Evolutionary conservation across 2,329 filamentous ascomycete genomes (phyloP).

Genomic region (Cladosporium cucumerinum): DNA sequence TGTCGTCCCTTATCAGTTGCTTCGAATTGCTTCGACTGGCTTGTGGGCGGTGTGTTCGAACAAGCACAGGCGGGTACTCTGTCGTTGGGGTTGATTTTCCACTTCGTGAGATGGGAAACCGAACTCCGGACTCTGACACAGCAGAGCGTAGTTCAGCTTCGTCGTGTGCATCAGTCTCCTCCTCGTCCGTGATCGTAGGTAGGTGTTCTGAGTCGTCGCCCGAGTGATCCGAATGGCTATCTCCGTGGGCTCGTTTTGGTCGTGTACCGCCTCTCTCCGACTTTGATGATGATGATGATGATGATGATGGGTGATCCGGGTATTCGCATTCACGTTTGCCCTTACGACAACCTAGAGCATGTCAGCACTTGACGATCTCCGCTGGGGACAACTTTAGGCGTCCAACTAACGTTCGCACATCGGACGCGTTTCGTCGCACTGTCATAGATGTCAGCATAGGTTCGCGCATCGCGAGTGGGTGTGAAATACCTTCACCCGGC

Average conservation of each 20-base stretch:
- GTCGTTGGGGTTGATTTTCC: constrained; percentile 52
- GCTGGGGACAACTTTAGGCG: not conserved
- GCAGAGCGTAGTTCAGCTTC: constrained; percentile 26
- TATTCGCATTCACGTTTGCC: constrained; percentile 88
- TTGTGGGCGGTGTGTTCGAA: constrained; percentile 19
- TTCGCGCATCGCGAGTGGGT: not conserved
- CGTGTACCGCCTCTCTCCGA: constrained; percentile 47
- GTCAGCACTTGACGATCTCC: constrained; percentile 16
- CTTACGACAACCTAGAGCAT: constrained; percentile 72
- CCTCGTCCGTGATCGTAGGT: constrained; percentile 44
- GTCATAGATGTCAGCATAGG: constrained; percentile 21
- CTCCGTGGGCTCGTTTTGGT: constrained; percentile 42
- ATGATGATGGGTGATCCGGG: constrained; percentile 64
- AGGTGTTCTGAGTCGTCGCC: constrained; percentile 49
- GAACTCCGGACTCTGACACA: constrained; percentile 20
- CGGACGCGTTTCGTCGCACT: constrained; percentile 90
- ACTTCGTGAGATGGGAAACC: constrained; percentile 31
- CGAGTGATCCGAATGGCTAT: constrained; percentile 50
- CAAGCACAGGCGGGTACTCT: constrained; percentile 45
- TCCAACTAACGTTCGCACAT: constrained; percentile 67
- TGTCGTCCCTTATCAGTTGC: constrained; percentile 24
- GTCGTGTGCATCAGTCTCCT: constrained; percentile 43
- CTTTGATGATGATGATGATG: constrained; percentile 50
- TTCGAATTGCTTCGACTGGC: constrained; percentile 22
- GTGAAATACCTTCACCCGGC: constrained; percentile 68